These are phyloP conservation scores for Onygenales sp. DNA, from an alignment of 2,329 filamentous ascomycete species.

Conservation along the genomic window DNA sequence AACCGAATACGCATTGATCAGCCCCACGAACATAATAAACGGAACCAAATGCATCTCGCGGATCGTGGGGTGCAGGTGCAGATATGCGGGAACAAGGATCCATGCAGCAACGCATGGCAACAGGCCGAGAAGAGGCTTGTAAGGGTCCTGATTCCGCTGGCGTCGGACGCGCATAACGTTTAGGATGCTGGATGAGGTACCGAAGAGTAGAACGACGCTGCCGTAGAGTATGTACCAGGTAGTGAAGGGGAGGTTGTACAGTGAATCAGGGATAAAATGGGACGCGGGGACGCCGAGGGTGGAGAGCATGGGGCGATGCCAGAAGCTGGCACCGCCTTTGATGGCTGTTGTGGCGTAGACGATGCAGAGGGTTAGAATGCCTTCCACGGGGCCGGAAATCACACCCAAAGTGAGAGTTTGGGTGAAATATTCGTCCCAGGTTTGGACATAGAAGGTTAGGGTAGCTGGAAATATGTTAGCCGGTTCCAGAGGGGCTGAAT, in stretches of 20 bases:
- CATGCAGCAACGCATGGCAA: constrained; percentile 72
- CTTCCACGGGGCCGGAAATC: constrained; percentile 90
- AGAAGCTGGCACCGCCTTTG: constrained; percentile 83
- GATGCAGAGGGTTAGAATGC: constrained; percentile 70
- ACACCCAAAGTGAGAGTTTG: constrained; percentile 88
- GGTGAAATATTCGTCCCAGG: constrained; percentile 99
- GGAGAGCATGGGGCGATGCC: constrained; percentile 72
- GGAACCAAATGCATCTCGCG: constrained; percentile 75
- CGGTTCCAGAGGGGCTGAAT: not conserved
- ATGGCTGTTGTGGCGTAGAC: constrained; percentile 78
- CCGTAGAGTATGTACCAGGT: constrained; percentile 92
- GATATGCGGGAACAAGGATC: constrained; percentile 66
- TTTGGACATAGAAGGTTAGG: constrained; percentile 96
- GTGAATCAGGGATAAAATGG: constrained; percentile 53
- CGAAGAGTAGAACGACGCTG: constrained; percentile 68
- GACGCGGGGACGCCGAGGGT: constrained; percentile 59
- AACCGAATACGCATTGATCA: constrained; percentile 91
- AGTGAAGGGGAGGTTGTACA: constrained; percentile 78
- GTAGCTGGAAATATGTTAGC: constrained; percentile 46
- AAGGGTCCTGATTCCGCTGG: constrained; percentile 60
- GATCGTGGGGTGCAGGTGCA: constrained; percentile 77
- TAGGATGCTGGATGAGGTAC: constrained; percentile 61
- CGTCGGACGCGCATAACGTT: constrained; percentile 80
- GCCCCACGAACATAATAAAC: constrained; percentile 77
- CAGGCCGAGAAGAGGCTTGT: constrained; percentile 63